Percentiles rank a stretch among this genome's conserved stretches.
Conservation (phyloP, 768 basidiomycete species). For the Calocera cornea region DNA sequence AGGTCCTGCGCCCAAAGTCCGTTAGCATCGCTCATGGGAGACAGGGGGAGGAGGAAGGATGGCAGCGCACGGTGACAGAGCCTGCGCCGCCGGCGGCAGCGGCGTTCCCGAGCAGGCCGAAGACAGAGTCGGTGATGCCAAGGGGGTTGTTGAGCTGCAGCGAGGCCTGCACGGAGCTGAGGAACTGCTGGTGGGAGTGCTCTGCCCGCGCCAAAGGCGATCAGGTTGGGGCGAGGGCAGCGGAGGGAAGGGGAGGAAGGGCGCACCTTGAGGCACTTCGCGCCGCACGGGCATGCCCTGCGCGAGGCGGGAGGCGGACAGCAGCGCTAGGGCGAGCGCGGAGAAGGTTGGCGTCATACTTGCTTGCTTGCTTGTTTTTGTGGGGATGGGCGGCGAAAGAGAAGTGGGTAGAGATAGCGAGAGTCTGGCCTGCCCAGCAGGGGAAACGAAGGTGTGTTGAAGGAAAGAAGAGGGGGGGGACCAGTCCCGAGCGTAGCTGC, state of each 20-base stretch:
- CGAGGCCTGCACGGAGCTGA: conserved; percentile 37
- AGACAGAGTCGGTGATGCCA: conserved; percentile 46
- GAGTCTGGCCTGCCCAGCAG: background rate
- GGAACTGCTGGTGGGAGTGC: conserved; percentile 49
- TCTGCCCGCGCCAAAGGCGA: conserved; percentile 28
- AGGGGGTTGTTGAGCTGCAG: conserved; percentile 46
- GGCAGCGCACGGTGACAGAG: conserved; percentile 38
- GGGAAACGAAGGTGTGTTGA: background rate
- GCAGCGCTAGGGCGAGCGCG: conserved; percentile 26
- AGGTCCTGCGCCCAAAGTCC: conserved; percentile 28
- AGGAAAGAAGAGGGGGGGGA: no score
- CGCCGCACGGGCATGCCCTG: conserved; percentile 35
- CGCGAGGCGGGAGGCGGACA: conserved; percentile 25
- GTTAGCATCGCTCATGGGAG: background rate
- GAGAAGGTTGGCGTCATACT: conserved; percentile 31
- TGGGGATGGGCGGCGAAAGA: background rate
- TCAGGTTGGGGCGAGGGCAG: conserved; percentile 5
- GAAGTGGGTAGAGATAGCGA: background rate
- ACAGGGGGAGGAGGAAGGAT: background rate
- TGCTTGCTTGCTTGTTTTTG: no score
- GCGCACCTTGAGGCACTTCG: conserved; percentile 52
- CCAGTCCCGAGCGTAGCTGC: background rate
- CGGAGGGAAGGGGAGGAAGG: conserved; percentile 4
- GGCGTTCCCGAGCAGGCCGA: conserved; percentile 46
- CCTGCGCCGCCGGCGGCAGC: conserved; percentile 46